phyloP scores from a whole-genome alignment of 768 basidiomycete genomes.

The Podaxis sp. region DNA sequence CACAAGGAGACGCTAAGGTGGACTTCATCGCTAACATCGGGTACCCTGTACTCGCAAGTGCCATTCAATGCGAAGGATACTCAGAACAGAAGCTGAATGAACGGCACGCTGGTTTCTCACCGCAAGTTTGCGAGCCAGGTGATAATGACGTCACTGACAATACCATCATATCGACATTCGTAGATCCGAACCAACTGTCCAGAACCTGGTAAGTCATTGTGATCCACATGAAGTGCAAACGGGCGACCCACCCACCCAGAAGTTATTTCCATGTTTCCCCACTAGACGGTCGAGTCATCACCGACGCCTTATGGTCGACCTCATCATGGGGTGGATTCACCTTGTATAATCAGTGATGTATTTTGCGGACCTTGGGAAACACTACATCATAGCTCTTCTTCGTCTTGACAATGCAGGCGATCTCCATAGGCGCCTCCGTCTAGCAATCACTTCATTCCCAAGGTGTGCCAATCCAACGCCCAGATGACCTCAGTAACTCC shows the following conservation, averaged over 20 bases:
- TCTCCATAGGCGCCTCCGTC: background rate
- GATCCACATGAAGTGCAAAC: background rate
- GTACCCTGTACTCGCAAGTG: background rate
- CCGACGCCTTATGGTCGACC: background rate
- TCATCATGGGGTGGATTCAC: background rate
- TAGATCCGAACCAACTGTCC: constrained; percentile 3
- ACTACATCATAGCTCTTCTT: background rate
- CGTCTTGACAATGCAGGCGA: background rate
- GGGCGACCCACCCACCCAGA: background rate
- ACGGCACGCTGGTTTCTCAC: background rate
- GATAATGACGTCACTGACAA: constrained; percentile 3
- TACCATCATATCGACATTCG: constrained; percentile 1
- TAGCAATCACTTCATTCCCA: background rate
- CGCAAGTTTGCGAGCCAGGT: background rate
- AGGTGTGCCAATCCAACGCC: background rate
- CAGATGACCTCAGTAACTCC: background rate
- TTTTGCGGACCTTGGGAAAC: background rate
- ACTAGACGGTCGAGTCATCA: background rate
- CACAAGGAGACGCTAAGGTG: background rate
- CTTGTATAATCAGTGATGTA: background rate
- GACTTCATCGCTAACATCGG: background rate
- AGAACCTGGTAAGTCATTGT: background rate
- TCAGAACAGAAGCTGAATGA: background rate
- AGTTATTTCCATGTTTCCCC: background rate
- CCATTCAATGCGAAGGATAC: background rate